Base-by-base conservation (phyloP, 2,329 filamentous ascomycete genomes). In the Ceratocystis harringtonii region DNA sequence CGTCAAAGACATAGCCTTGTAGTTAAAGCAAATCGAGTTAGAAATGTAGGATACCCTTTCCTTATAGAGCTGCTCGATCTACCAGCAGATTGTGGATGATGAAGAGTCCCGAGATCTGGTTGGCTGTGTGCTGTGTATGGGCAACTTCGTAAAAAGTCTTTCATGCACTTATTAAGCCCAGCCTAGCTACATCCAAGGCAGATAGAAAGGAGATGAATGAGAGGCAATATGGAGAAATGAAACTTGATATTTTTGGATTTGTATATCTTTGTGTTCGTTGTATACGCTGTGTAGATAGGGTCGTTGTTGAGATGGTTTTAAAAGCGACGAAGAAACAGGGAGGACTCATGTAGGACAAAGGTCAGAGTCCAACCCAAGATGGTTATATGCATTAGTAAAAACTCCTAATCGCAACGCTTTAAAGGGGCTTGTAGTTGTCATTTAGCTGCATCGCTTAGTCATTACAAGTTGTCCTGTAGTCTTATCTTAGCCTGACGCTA, bases 271-370 rank as follows among this genome's bases (percentile, higher is more conserved):
- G 36, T 41, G 36, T 41, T 41, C 12, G 12, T 41, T 41, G 36
- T 41, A 41, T 15, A 1, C 36, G 36, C 12, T 41, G 36, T 41
- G 1, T 41, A 4, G 12, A 36, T 22, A 50, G n/a, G 25, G 19
- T 50, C 4, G 17, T 50, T 10, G 48, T 22, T 50, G 12, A 22
- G 3, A 3, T 28, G 10, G 3, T 25, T 52, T 52, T 52, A 25
- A 12, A 52, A 15, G 22, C 25, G 22, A 12, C 25, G 8, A 28
- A 28, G 48, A 52, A 36, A 8, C 55, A 58, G 6, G 7, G 17
- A 58, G 28, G 55, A 58, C 36, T 58, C 55, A 58, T 28, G 28
- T 58, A 58, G 28, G 55, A 58, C 55, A 58, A 58, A 58, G 3
- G 17, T 10, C 8, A 7, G 17, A 10, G 5, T 3, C 3, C 25